phyloP scores from a whole-genome alignment of 73 alveolate species.

The Paraurostyla sp. region DNA sequence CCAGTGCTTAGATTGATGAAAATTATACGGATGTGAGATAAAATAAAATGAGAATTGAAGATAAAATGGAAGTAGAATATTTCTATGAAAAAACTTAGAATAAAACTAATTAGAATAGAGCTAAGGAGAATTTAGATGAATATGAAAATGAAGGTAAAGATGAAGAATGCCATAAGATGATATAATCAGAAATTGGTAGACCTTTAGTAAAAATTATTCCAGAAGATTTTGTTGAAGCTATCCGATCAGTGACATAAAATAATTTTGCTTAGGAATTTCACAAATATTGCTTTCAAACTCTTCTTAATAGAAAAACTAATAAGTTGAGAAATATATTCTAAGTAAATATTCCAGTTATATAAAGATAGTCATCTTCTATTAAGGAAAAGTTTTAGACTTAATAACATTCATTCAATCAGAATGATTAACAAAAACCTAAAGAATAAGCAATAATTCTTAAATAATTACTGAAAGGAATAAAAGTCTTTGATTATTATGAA shows the following conservation, averaged over 20 bases:
- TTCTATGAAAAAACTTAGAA: too few relatives aligned
- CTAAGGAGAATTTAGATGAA: too few relatives aligned
- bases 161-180: background rate
- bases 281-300: conserved; percentile 43
- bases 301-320: background rate
- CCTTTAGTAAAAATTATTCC: conserved; percentile 8
- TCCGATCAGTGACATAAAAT: conserved; percentile 9
- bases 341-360: background rate
- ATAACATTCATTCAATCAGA: background rate
- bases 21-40: background rate
- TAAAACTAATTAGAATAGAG: too few relatives aligned
- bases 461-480: background rate
- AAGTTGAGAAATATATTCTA: background rate
- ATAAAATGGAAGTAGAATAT: background rate
- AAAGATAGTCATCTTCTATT: background rate
- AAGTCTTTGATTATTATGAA: conserved; percentile 6
- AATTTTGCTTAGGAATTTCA: conserved; percentile 59
- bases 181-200: background rate
- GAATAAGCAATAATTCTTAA: background rate
- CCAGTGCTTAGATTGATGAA: too few relatives aligned
- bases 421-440: background rate
- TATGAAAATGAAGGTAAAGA: background rate
- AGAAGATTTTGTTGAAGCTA: conserved; percentile 47
- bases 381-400: background rate
- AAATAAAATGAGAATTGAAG: background rate